Evolutionary conservation across 148 eudicot species (phyloP).

Genomic region (Silene uniflora): DNA sequence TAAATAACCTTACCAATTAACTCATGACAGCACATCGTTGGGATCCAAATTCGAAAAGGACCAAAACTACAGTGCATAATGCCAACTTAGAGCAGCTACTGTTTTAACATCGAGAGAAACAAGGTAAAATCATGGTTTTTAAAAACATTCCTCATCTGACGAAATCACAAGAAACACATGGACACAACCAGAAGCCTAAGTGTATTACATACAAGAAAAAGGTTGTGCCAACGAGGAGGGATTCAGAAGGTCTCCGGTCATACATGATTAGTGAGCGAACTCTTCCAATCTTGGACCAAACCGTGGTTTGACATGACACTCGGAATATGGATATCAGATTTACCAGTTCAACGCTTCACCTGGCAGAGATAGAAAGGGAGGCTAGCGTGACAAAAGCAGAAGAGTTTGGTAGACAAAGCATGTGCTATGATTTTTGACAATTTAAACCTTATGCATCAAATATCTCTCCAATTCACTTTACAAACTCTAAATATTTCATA

Average conservation of each 20-base stretch:
- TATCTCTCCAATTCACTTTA: too few species aligned
- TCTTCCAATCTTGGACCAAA: too few species aligned
- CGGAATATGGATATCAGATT: too few species aligned
- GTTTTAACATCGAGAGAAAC: neutral
- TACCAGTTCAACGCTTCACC: too few species aligned
- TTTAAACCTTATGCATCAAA: too few species aligned
- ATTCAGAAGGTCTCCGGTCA: neutral
- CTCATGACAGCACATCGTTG: neutral
- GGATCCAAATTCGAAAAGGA: neutral
- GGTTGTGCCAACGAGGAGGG: neutral
- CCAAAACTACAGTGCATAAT: neutral
- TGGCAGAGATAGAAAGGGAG: too few species aligned
- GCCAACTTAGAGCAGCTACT: neutral
- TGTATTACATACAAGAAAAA: neutral
- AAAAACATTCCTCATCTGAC: neutral
- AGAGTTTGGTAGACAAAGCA: too few species aligned
- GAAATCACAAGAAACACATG: neutral
- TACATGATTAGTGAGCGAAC: neutral
- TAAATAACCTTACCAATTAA: neutral
- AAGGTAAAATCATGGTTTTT: neutral
- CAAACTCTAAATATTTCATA: too few species aligned
- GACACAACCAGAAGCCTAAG: neutral
- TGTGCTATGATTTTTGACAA: too few species aligned
- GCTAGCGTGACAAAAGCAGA: too few species aligned
- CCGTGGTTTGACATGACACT: too few species aligned